phyloP scores from a whole-genome alignment of 2,329 filamentous ascomycete species.

The Ceratocystis papillata region DNA sequence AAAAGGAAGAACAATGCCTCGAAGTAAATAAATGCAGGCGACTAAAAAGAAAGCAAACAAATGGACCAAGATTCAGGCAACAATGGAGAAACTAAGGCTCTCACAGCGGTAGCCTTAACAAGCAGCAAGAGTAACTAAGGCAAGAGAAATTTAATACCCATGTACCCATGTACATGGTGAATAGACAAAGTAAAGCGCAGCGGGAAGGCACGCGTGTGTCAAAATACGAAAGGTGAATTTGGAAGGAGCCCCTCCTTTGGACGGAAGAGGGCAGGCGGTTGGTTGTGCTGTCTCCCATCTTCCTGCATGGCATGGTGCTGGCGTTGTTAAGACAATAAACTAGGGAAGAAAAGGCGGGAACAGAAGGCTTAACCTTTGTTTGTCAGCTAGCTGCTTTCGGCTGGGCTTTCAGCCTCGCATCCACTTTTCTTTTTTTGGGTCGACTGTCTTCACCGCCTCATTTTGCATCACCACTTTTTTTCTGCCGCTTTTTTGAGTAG shows the following conservation, averaged over 20 bases:
- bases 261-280: too few species aligned
- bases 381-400: background rate
- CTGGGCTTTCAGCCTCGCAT: background rate
- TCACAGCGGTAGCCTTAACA: background rate
- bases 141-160: background rate
- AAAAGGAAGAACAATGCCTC: background rate
- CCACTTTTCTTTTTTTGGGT: background rate
- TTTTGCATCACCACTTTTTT: constrained; percentile 6
- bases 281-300: too few species aligned
- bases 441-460: background rate
- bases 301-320: background rate
- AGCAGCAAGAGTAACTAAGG: background rate
- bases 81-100: background rate
- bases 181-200: background rate
- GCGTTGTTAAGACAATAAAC: too few species aligned
- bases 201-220: constrained; percentile 10
- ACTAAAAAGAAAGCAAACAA: background rate
- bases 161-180: background rate
- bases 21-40: background rate
- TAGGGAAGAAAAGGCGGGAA: background rate
- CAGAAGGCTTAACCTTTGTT: background rate
- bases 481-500: background rate
- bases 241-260: too few species aligned
- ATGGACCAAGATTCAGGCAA: background rate
- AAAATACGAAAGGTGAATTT: too few species aligned